Conservation (phyloP, 1,284 basidiomycete genomes). For the Malassezia brasiliensis region DNA sequence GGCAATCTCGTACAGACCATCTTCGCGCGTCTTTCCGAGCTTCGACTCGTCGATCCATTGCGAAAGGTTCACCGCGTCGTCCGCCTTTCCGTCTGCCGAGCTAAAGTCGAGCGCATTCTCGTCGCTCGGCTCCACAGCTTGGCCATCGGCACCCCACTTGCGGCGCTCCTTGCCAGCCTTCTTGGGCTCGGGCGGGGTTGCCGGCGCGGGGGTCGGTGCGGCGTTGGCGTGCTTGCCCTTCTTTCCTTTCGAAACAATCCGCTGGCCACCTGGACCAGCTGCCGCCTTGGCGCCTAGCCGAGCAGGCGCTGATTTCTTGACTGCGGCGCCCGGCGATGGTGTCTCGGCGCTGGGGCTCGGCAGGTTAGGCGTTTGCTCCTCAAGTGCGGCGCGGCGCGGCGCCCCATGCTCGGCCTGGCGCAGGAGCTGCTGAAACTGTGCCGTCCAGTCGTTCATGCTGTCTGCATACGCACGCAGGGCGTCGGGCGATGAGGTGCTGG, state of each 20-base stretch:
- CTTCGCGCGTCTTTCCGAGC: conserved; percentile 64
- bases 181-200: conserved; percentile 30
- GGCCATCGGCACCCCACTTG: conserved; percentile 70
- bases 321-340: background rate
- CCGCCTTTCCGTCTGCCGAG: conserved; percentile 54
- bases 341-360: background rate
- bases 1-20: conserved; percentile 85
- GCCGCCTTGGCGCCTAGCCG: conserved; percentile 51
- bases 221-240: conserved; percentile 43
- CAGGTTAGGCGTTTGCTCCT: background rate
- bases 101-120: conserved; percentile 81
- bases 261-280: conserved; percentile 55
- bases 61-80: conserved; percentile 48
- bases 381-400: background rate
- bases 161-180: conserved; percentile 67
- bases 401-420: conserved; percentile 38
- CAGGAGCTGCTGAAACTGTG: conserved; percentile 66
- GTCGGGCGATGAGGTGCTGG: background rate
- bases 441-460: conserved; percentile 71
- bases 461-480: conserved; percentile 55
- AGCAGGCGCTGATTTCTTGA: background rate
- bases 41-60: conserved; percentile 58
- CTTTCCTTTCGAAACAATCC: conserved; percentile 50
- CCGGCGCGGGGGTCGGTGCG: conserved; percentile 52
- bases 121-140: conserved; percentile 57